A percentile compares a stretch with the other conserved stretches of the same genome.
phyloP scores from a whole-genome alignment of 1,139 yeast genomes.

The Zhuliangozyma parablackwelliae region DNA sequence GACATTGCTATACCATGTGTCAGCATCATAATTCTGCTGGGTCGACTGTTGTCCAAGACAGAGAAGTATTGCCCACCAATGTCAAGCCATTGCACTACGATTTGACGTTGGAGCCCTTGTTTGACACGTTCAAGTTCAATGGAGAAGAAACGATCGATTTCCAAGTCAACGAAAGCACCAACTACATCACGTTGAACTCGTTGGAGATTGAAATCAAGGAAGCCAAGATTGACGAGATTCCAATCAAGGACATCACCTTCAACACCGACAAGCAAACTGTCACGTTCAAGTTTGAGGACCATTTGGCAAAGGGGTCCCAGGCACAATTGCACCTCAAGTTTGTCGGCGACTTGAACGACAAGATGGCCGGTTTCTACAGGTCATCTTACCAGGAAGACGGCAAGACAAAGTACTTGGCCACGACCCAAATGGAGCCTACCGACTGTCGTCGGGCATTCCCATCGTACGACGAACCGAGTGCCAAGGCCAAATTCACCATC shows the following conservation, averaged over 20 bases:
- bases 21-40: slow-evolving; percentile 8
- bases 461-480: slow-evolving; percentile 82
- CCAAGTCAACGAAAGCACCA: slow-evolving; percentile 53
- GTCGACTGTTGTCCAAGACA: slow-evolving; percentile 25
- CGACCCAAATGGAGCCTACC: slow-evolving; percentile 88
- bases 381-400: slow-evolving; percentile 64
- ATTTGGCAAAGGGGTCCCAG: slow-evolving; percentile 40
- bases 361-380: slow-evolving; percentile 86
- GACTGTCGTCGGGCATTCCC: slow-evolving; percentile 92
- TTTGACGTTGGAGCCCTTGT: slow-evolving; percentile 68
- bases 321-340: slow-evolving; percentile 51
- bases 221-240: slow-evolving; percentile 42
- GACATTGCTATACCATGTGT: slow-evolving; percentile 11
- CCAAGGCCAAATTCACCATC: slow-evolving; percentile 74
- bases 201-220: slow-evolving; percentile 60
- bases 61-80: slow-evolving; percentile 69
- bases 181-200: slow-evolving; percentile 52
- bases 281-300: slow-evolving; percentile 53
- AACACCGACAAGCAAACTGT: slow-evolving; percentile 61
- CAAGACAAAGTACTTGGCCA: slow-evolving; percentile 60
- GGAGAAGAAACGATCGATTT: slow-evolving; percentile 67
- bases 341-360: slow-evolving; percentile 69
- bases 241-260: slow-evolving; percentile 25
- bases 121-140: slow-evolving; percentile 63
- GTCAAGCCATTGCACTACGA: slow-evolving; percentile 72